Conservation (phyloP, 768 basidiomycete species). For the Hirschioporus abietinus region DNA sequence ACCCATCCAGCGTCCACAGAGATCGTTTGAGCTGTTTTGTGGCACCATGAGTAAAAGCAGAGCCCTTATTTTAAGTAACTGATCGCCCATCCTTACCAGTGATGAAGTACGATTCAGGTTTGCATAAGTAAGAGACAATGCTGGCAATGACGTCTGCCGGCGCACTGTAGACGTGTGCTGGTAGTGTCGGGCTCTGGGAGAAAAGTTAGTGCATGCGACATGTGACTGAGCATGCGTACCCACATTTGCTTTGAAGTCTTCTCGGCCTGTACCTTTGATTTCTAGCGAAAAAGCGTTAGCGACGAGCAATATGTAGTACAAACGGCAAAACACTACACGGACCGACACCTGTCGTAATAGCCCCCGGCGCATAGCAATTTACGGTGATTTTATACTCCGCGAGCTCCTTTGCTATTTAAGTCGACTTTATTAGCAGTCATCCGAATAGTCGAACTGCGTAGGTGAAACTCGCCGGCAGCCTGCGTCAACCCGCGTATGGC, state of each 20-base stretch:
- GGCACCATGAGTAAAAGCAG: too few species aligned
- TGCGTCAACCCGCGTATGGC: slow-evolving; percentile 26
- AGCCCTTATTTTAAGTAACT: background rate
- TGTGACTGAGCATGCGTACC: background rate
- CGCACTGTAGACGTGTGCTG: background rate
- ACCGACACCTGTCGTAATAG: slow-evolving; percentile 11
- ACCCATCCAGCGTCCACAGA: background rate
- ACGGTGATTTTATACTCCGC: slow-evolving; percentile 9
- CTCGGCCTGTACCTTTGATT: background rate
- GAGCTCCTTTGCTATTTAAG: background rate
- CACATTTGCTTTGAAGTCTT: background rate
- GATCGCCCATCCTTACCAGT: slow-evolving; percentile 8
- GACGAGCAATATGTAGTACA: background rate
- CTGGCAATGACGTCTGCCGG: slow-evolving; percentile 8
- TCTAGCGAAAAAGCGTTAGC: background rate
- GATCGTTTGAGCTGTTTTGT: background rate
- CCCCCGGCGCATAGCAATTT: slow-evolving; percentile 15
- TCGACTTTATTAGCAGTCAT: background rate
- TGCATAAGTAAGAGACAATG: slow-evolving; percentile 13
- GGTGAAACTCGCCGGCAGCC: background rate
- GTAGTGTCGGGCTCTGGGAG: background rate
- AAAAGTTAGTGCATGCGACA: background rate
- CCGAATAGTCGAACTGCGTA: background rate
- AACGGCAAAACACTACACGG: background rate
- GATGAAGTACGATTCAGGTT: slow-evolving; percentile 15